phyloP scores from a whole-genome alignment of 1,284 basidiomycete species.

The Wolfiporia cocos region DNA sequence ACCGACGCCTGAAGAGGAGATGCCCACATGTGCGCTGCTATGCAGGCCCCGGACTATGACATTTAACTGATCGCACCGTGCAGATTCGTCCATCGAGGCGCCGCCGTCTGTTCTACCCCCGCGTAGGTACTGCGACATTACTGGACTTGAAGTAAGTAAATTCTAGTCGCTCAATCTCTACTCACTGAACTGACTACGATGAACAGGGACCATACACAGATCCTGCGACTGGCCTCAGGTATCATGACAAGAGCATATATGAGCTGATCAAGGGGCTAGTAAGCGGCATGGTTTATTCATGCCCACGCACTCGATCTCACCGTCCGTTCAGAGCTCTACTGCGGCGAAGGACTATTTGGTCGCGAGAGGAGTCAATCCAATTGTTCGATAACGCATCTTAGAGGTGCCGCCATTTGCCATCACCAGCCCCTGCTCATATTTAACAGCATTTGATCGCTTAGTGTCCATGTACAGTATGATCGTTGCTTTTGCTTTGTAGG shows the following conservation, averaged over 20 bases:
- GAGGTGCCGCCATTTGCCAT: not conserved
- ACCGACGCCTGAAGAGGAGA: constrained; percentile 41
- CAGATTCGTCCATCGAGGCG: constrained; percentile 81
- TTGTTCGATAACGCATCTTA: constrained; percentile 32
- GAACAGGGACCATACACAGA: constrained; percentile 78
- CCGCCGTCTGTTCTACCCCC: constrained; percentile 78
- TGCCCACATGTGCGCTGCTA: constrained; percentile 56
- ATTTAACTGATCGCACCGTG: not conserved
- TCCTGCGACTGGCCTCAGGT: constrained; percentile 74
- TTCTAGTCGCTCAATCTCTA: not conserved
- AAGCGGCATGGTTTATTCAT: constrained; percentile 23
- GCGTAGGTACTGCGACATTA: constrained; percentile 82
- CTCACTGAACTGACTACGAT: not conserved
- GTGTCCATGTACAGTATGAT: no score
- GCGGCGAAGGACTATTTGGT: constrained; percentile 44
- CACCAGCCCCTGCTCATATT: no score
- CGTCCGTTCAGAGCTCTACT: constrained; percentile 31
- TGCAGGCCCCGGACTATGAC: not conserved
- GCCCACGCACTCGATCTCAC: not conserved
- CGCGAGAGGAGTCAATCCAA: constrained; percentile 44
- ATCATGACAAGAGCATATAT: constrained; percentile 84
- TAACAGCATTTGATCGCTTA: no score
- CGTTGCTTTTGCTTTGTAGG: no score
- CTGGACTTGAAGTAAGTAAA: constrained; percentile 65
- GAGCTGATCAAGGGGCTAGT: constrained; percentile 78